Evolutionary conservation across 768 basidiomycete genomes (phyloP), one percentile per base, ranked within the genome.

Genomic region (Mycena pura): DNA sequence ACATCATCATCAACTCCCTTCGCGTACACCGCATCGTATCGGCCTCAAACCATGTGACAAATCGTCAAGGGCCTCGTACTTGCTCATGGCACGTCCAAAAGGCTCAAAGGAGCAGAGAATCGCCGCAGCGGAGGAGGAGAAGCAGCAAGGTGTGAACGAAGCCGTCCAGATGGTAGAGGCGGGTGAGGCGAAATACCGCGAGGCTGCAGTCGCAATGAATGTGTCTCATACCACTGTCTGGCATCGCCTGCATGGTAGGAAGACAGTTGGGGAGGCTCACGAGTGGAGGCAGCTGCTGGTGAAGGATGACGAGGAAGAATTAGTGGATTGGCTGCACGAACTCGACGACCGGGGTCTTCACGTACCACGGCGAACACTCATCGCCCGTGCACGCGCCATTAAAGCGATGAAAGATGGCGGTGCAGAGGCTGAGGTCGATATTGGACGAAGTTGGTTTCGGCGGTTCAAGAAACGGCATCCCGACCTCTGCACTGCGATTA

Each of bases 291-390:
- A 56, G 19, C 21, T 25, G 14, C 13, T 45, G 3, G 11, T 21
- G 3, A 3, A 2, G 8, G 54, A 19, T 19, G 40, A 46, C 13
- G 54, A 56, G 31, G 54, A 29, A 8, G 54, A 46, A 19, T 39
- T 56, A 4, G 17, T 44, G 28, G 44, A 19, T 13, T 56, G 41
- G 54, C n/a, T 46, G 3, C 2, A 19, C 2, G 54, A 56, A 29
- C 21, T 56, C n/a, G 54, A 56, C 21, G 6, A 8, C 1, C 45
- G 54, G 54, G 54, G 54, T 13, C 29, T 56, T 9, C 54, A 56
- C 31, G 3, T 56, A 5, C 19, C n/a, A 15, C 31, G 31, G 5
- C 7, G 25, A 1, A 32, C 36, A 3, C 13, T 34, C 13, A 25
- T 56, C 6, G 22, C 21, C 5, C 41, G 54, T 14, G 54, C 29